Base-by-base conservation (phyloP, 805 yeast species). In the Babjeviella inositovora region DNA sequence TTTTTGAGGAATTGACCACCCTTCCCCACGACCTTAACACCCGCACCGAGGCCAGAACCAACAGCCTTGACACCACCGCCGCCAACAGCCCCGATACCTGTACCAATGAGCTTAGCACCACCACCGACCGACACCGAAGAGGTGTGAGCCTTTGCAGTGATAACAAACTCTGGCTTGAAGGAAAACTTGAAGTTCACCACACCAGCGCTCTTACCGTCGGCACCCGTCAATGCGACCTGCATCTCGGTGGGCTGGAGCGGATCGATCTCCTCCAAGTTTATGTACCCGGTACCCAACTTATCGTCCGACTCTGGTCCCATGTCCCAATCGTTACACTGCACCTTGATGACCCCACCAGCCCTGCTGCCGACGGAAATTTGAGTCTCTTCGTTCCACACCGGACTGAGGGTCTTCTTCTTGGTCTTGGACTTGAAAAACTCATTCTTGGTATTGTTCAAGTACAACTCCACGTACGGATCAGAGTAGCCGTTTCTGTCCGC, bases 401-500 rank as follows among this genome's bases (percentile, higher is more conserved):
- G 99, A 28, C 77, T 65, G 35, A 90, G 58, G 0, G 95, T 82
- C 60, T 75, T 84, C 62, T 85, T 90, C 30, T 67, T 56, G 14
- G 73, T 73, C 49, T 80, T 74, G 17, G 94, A 66, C 54, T 81
- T 82, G 57, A 53, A 70, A 29, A 77, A 56, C 16, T 50, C 43
- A 15, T 66, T 66, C 25, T 60, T 60, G 9, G 54, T 57, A 19
- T 73, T 73, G 47, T 85, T 71, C 37, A 81, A 41, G 38, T 59
- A 70, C 31, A 82, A 61, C 37, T 70, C 65, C 29, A 70, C 60
- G 44, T 71, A 87, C 26, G 99, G 99, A 50, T 90, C 99, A 3
- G 95, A 81, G 43, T 77, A 76, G 23, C 97, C 97, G 35, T 74
- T 75, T 15, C 79, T 57, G 49, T 90, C 99, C n/a, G 85, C 92